Percentiles rank a stretch among this genome's conserved stretches.
Evolutionary conservation across 345 rosid species (phyloP).

Genomic region (Melaleuca alternifolia): DNA sequence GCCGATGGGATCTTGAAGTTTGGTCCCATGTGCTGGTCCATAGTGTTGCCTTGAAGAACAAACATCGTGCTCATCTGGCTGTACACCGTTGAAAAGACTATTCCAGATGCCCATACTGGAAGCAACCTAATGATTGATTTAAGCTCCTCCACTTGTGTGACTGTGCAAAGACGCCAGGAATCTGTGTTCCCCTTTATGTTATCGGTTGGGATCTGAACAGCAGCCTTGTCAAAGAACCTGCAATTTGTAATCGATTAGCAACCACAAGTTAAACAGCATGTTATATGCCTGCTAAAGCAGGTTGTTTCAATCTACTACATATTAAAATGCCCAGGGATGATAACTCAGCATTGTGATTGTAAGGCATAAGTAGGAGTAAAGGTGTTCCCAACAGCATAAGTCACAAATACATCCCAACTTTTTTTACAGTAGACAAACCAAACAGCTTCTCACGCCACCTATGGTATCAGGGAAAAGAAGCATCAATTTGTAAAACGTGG

Average conservation of each 20-base stretch:
- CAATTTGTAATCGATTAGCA: neutral
- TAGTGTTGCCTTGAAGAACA: slow-evolving; percentile 82
- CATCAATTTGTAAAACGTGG: neutral
- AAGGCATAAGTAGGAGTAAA: neutral
- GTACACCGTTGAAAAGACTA: slow-evolving; percentile 70
- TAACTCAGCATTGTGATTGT: neutral
- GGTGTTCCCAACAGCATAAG: neutral
- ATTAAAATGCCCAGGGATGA: neutral
- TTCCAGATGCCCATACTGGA: slow-evolving; percentile 90
- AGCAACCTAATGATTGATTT: slow-evolving; percentile 67
- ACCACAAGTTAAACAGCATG: neutral
- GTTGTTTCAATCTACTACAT: neutral
- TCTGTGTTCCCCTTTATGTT: slow-evolving; percentile 28
- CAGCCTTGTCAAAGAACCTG: slow-evolving; percentile 93
- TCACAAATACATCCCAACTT: neutral
- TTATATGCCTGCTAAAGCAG: neutral
- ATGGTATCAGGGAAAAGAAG: neutral
- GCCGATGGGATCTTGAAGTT: slow-evolving; percentile 76
- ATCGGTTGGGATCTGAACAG: slow-evolving; percentile 54
- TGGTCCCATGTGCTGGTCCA: slow-evolving; percentile 86
- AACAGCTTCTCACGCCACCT: neutral
- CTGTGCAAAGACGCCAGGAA: slow-evolving; percentile 81
- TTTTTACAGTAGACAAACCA: neutral
- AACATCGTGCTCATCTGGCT: slow-evolving; percentile 92
- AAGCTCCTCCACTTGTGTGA: slow-evolving; percentile 91